Evolutionary conservation across 345 rosid species (phyloP), one percentile per base, ranked within the genome.

Genomic region (Cardiospermum halicacabum): DNA sequence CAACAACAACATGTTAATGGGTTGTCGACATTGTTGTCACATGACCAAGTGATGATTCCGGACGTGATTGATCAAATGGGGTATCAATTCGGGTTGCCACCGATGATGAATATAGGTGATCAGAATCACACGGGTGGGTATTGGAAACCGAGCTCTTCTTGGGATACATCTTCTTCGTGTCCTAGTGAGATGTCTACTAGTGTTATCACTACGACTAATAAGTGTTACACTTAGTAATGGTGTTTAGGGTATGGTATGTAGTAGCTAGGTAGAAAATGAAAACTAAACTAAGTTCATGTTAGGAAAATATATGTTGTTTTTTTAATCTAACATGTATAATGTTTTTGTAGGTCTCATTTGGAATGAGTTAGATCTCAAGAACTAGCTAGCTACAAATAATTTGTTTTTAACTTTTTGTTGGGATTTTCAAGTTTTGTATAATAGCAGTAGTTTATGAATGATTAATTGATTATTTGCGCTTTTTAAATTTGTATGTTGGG

Each of bases 61-160:
- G 49, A 59, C 31, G 39, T 32, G 65, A 56, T 45, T 32, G 62
- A 56, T 11, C 47, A 40, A 11, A 11, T 45, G 22, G 80, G 73
- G 11, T 67, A 70, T 69, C 82, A 78, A 1, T 75, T 70, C 50
- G 64, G 69, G 30, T 71, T 78, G 26, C 84, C n/a, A n/a, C n/a
- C 81, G 2, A 65, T 56, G 66, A 64, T 30, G 18, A 60, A 26
- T 27, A 3, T 62, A 39, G 73, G 61, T 63, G 78, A 73, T n/a
- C n/a, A n/a, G n/a, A n/a, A n/a, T n/a, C n/a, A n/a, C n/a, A n/a
- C n/a, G n/a, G n/a, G n/a, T n/a, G n/a, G n/a, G 54, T 60, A 56
- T 61, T 73, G 82, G 85, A 81, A 73, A 68, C 77, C 73, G 27
- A 74, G 70, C 73, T 56, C 71, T 50, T 31, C 66, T 16, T 78